phyloP scores from a whole-genome alignment of 306 rosid species.

The Erythrophleum fordii region DNA sequence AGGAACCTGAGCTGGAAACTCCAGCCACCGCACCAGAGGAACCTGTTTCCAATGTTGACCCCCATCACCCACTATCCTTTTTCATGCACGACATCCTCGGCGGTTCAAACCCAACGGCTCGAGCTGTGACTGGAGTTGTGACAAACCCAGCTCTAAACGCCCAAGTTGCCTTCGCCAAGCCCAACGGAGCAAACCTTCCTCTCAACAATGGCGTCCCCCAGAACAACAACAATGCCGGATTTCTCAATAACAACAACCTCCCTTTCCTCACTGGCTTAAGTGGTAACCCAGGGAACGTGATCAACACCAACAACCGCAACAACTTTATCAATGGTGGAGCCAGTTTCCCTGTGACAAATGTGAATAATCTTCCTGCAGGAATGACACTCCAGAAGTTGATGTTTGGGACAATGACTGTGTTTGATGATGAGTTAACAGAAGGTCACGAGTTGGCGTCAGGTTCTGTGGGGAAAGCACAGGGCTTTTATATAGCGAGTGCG shows the following conservation, averaged over 20 bases:
- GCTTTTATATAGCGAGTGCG: constrained; percentile 73
- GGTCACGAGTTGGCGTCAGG: constrained; percentile 79
- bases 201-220: constrained; percentile 65
- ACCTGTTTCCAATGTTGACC: background rate
- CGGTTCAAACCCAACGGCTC: constrained; percentile 78
- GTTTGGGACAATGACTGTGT: constrained; percentile 83
- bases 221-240: constrained; percentile 70
- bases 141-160: constrained; percentile 77
- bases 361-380: constrained; percentile 62
- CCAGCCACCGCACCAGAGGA: background rate
- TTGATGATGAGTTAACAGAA: constrained; percentile 83
- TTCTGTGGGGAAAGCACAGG: constrained; percentile 81
- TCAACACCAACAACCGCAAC: constrained; percentile 60
- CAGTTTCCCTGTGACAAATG: constrained; percentile 52
- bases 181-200: constrained; percentile 77
- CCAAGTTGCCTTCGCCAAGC: constrained; percentile 86
- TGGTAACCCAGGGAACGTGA: constrained; percentile 54
- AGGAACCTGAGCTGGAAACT: background rate
- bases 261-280: constrained; percentile 89
- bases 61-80: constrained; percentile 53
- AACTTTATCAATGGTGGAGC: constrained; percentile 48
- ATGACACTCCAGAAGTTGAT: constrained; percentile 62
- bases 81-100: constrained; percentile 87
- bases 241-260: constrained; percentile 75
- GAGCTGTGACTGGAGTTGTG: constrained; percentile 76